phyloP scores from a whole-genome alignment of 805 yeast species.

The Candida berthetii region DNA sequence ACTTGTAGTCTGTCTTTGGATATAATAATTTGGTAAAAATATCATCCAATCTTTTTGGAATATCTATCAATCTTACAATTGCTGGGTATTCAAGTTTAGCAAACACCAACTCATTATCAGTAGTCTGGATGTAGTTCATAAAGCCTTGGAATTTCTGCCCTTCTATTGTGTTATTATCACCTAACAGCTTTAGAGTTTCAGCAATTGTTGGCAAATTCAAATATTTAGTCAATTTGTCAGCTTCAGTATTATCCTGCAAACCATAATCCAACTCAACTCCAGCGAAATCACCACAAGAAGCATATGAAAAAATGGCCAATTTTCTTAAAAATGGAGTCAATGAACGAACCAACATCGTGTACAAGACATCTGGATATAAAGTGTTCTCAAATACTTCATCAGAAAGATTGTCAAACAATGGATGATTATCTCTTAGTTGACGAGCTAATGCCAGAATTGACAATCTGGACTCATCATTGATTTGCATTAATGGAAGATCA shows the following conservation, averaged over 20 bases:
- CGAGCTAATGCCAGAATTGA: constrained; percentile 7
- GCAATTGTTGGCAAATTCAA: constrained; percentile 39
- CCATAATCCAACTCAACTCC: constrained; percentile 22
- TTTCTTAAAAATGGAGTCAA: constrained; percentile 62
- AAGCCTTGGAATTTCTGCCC: constrained; percentile 9
- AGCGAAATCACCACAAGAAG: constrained; percentile 42
- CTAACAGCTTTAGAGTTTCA: constrained; percentile 11
- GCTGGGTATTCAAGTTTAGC: constrained; percentile 56
- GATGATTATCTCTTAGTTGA: constrained; percentile 18
- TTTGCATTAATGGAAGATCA: constrained; percentile 26
- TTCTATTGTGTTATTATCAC: constrained; percentile 18
- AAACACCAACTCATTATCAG: constrained; percentile 15
- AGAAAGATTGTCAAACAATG: constrained; percentile 20
- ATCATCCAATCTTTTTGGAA: constrained; percentile 63
- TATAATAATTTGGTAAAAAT: constrained; percentile 59
- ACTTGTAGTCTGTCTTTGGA: constrained; percentile 31
- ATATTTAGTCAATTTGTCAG: constrained; percentile 44
- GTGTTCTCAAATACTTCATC: constrained; percentile 17
- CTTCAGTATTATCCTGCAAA: constrained; percentile 34
- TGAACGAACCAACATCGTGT: constrained; percentile 48
- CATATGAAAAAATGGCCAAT: constrained; percentile 48
- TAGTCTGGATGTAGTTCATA: constrained; percentile 10
- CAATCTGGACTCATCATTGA: constrained; percentile 5
- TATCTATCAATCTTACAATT: constrained; percentile 45
- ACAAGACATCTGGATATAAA: constrained; percentile 33